Conservation (phyloP, 176 grass and related monocot genomes). For the Bonia amplexicaulis region DNA sequence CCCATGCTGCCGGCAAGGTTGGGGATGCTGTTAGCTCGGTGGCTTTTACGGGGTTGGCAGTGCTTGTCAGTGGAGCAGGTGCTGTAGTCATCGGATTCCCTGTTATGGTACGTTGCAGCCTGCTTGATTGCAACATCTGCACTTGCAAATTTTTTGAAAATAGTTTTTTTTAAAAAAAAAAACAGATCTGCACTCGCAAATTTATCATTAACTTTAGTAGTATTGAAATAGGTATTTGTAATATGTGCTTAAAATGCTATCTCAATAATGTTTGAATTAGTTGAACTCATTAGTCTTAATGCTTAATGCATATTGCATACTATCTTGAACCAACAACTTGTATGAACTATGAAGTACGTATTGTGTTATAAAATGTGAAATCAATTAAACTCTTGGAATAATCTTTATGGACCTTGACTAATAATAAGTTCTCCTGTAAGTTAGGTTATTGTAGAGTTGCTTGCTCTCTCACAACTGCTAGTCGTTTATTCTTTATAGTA, state of each 20-base stretch:
- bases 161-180: no score
- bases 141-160: not conserved
- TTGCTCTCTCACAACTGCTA: not conserved
- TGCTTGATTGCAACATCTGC: not conserved
- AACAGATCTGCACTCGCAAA: not conserved
- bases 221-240: not conserved
- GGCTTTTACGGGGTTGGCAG: conserved; percentile 59
- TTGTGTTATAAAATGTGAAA: not conserved
- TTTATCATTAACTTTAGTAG: not conserved
- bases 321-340: not conserved
- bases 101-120: conserved; percentile 47
- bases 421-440: not conserved
- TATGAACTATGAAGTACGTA: not conserved
- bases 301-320: not conserved
- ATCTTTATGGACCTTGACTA: not conserved
- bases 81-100: conserved; percentile 90
- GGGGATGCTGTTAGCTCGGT: conserved; percentile 65
- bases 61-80: conserved; percentile 79
- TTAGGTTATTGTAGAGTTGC: not conserved
- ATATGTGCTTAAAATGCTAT: not conserved
- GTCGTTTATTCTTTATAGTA: not conserved
- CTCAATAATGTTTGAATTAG: not conserved
- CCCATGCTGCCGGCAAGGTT: conserved; percentile 80
- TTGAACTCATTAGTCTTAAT: not conserved
- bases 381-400: not conserved